Evolutionary conservation across 495 filamentous ascomycete species (phyloP).

Genomic region (Xylaria intraflava): DNA sequence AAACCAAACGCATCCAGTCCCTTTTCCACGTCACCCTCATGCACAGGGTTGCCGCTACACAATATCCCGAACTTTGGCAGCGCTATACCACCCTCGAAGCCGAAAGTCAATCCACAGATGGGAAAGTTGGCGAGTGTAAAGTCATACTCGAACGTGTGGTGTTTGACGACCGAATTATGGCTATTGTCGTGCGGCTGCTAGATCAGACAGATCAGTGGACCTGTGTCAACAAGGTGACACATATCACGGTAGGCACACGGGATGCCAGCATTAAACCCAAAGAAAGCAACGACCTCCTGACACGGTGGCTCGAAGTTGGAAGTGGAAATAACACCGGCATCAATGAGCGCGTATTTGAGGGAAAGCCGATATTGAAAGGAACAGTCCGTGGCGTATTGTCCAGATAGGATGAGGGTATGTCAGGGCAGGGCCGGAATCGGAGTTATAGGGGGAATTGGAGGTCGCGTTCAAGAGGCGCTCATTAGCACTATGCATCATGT

Average conservation of each 20-base stretch:
- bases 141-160: constrained; percentile 56
- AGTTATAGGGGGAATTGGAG: background rate
- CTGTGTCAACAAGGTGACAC: constrained; percentile 71
- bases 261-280: constrained; percentile 70
- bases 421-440: background rate
- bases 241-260: constrained; percentile 84
- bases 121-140: constrained; percentile 40
- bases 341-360: constrained; percentile 42
- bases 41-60: constrained; percentile 58
- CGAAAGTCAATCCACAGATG: constrained; percentile 27
- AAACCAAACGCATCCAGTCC: constrained; percentile 65
- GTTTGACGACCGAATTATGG: constrained; percentile 80
- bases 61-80: constrained; percentile 64
- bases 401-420: constrained; percentile 24
- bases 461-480: background rate
- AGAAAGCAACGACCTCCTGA: constrained; percentile 83
- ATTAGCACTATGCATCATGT: too few species aligned
- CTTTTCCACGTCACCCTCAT: constrained; percentile 94
- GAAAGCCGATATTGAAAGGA: constrained; percentile 34
- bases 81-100: constrained; percentile 50
- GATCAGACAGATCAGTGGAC: constrained; percentile 49
- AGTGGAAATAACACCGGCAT: constrained; percentile 40
- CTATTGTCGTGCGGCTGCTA: constrained; percentile 68
- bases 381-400: constrained; percentile 39
- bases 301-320: constrained; percentile 54